Base-by-base conservation (phyloP, 495 filamentous ascomycete species). In the Haplographium delicatum region DNA sequence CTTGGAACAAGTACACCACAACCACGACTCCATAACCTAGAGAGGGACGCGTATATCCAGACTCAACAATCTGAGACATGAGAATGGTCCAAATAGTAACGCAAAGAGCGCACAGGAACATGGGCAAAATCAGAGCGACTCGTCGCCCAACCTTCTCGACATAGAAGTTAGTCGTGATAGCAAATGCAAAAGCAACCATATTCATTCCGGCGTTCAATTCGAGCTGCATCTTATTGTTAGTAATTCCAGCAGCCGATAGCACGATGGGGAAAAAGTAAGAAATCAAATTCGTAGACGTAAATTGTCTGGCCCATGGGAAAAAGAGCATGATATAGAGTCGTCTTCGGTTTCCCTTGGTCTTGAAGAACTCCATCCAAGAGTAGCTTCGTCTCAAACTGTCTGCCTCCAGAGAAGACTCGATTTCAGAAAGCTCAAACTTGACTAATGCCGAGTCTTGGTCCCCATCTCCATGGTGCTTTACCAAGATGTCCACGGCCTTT, bases 401-500 rank as follows among this genome's bases (percentile, higher is more conserved):
- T 44, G 16, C 40, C 9, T 44, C 9, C 9, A 44, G 9, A 8
- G 5, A 5, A 9, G 35, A 7, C 5, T 8, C 18, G 15, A 39
- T 39, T 16, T 39, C 35, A 6, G 8, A 7, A 5, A 39, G 5
- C 15, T 39, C 35, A 16, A 8, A 39, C 7, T 7, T 7, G 35
- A 19, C 35, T 7, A 39, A 19, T 6, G 8, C 35, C 18, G 35
- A 9, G 6, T 39, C 35, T 6, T 8, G 6, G n/a, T n/a, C n/a
- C 7, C 18, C 18, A 19, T 16, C 18, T 8, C 48, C 50, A 20
- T 53, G 27, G n/a, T 46, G 24, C 19, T 46, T 53, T 15, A 13
- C 72, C 22, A 88, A 74, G 10, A 86, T 84, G 6, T 68, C 70
- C 51, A 78, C 76, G 22, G 82, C 86, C 44, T 89, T 84, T 26